A percentile compares a stretch with the other conserved stretches of the same genome.
These are phyloP conservation scores for Rugonectria rugulosa DNA, from an alignment of 2,329 filamentous ascomycete genomes.

Conservation along the genomic window DNA sequence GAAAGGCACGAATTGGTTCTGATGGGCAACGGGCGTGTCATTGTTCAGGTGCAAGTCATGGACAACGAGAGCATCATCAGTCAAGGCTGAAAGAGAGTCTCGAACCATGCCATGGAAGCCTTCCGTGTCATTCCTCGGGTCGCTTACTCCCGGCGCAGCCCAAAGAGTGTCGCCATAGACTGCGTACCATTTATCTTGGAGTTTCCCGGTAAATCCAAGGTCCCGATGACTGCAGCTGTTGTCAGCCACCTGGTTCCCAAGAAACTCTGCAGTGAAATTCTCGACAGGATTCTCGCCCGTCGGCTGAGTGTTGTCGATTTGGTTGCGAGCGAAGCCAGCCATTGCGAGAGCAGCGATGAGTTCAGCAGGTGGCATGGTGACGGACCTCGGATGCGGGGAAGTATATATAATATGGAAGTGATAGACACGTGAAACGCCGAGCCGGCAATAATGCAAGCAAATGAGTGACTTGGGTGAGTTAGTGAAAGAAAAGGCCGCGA, in stretches of 20 bases:
- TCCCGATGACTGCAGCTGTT: slow-evolving; percentile 50
- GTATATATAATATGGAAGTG: not conserved
- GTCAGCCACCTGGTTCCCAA: slow-evolving; percentile 46
- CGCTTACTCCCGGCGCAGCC: slow-evolving; percentile 43
- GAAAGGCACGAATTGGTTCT: slow-evolving; percentile 47
- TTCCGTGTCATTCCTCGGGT: slow-evolving; percentile 38
- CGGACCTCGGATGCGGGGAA: not conserved
- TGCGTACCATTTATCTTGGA: slow-evolving; percentile 48
- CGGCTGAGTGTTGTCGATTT: slow-evolving; percentile 48
- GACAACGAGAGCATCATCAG: slow-evolving; percentile 45
- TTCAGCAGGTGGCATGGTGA: not conserved
- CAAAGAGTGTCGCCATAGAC: slow-evolving; percentile 46
- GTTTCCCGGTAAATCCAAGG: slow-evolving; percentile 46
- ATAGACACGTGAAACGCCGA: not conserved
- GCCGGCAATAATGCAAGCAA: not conserved
- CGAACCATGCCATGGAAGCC: slow-evolving; percentile 52
- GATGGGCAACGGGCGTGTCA: slow-evolving; percentile 40
- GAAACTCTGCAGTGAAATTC: slow-evolving; percentile 35
- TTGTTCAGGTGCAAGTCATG: slow-evolving; percentile 46
- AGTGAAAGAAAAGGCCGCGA: not conserved
- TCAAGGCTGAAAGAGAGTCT: slow-evolving; percentile 46
- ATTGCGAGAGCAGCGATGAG: slow-evolving; percentile 4
- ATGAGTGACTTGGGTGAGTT: not conserved
- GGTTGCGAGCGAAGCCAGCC: not conserved
- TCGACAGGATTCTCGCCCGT: slow-evolving; percentile 46